Percentiles rank a stretch among this genome's conserved stretches.
phyloP scores from a whole-genome alignment of 2,329 filamentous ascomycete species.

The Trichoderma atroviride region DNA sequence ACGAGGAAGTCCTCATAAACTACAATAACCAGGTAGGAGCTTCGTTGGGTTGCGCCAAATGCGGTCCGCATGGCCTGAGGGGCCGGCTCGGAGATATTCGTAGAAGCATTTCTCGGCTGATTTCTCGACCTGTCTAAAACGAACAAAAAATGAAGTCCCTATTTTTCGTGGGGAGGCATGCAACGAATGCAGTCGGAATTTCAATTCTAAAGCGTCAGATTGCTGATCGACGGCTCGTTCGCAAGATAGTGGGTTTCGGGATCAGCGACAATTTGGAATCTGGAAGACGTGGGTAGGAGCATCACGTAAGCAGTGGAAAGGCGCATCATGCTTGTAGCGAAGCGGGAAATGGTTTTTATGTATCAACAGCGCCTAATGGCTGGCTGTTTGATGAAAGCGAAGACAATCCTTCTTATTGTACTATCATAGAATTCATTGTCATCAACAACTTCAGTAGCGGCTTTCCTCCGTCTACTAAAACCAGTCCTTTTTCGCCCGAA shows the following conservation, averaged over 20 bases:
- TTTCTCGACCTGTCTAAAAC: neutral
- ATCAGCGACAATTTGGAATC: neutral
- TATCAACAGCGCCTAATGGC: neutral
- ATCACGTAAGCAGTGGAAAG: neutral
- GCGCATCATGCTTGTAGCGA: neutral
- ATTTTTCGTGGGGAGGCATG: neutral
- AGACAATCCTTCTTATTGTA: slow-evolving; percentile 48
- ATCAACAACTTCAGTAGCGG: slow-evolving; percentile 50
- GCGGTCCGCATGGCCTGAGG: slow-evolving; percentile 10
- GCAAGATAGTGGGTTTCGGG: neutral
- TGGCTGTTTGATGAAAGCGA: slow-evolving; percentile 27
- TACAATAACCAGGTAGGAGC: slow-evolving; percentile 35
- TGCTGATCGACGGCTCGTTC: neutral
- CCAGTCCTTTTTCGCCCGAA: slow-evolving; percentile 59
- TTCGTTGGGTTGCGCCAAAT: slow-evolving; percentile 36
- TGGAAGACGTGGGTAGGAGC: neutral
- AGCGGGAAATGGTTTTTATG: slow-evolving; percentile 9
- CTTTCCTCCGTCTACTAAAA: slow-evolving; percentile 53
- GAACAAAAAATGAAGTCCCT: too few species aligned
- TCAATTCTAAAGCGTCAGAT: neutral
- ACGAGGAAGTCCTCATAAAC: slow-evolving; percentile 43
- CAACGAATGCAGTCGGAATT: neutral
- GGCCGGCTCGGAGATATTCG: neutral
- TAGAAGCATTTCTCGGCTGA: neutral
- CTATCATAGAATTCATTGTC: slow-evolving; percentile 50